Percentiles rank a stretch among this genome's conserved stretches.
These are phyloP conservation scores for Penicillium odoratum DNA, from an alignment of 495 filamentous ascomycete species.

Conservation along the genomic window DNA sequence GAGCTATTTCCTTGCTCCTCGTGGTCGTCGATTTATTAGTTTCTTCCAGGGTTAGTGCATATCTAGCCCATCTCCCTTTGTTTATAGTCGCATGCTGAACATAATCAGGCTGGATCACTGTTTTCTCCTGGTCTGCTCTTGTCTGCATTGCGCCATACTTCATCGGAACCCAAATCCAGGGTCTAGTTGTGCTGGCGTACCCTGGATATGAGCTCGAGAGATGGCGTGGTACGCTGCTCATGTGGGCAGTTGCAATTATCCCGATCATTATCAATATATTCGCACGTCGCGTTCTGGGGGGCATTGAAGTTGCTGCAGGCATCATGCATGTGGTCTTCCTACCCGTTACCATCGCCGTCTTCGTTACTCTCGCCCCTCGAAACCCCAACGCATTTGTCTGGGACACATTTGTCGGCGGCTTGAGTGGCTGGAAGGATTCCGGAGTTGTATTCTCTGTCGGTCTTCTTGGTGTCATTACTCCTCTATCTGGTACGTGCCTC, in stretches of 20 bases:
- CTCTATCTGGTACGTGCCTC: slow-evolving; percentile 24
- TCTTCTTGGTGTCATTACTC: slow-evolving; percentile 50
- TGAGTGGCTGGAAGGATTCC: slow-evolving; percentile 42
- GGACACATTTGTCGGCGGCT: slow-evolving; percentile 42
- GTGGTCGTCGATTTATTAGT: slow-evolving; percentile 37
- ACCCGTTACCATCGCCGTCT: slow-evolving; percentile 43
- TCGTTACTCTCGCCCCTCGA: slow-evolving; percentile 46
- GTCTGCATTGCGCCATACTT: slow-evolving; percentile 30
- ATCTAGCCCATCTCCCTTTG: too few species aligned
- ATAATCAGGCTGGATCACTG: slow-evolving; percentile 32
- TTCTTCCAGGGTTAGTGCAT: slow-evolving; percentile 36
- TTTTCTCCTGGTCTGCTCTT: slow-evolving; percentile 35
- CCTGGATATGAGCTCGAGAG: slow-evolving; percentile 26
- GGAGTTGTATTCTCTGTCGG: slow-evolving; percentile 36
- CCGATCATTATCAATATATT: slow-evolving; percentile 40
- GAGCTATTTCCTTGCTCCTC: slow-evolving; percentile 43
- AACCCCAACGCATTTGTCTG: slow-evolving; percentile 47
- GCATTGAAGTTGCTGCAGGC: slow-evolving; percentile 47
- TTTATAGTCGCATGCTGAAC: not conserved
- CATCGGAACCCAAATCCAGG: slow-evolving; percentile 38
- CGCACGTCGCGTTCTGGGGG: slow-evolving; percentile 41
- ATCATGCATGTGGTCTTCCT: slow-evolving; percentile 52
- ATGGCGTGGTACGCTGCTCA: slow-evolving; percentile 45
- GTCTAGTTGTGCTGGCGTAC: slow-evolving; percentile 26
- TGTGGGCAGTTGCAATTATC: slow-evolving; percentile 20